Base-by-base conservation (phyloP, 164 flowering plant genomes). In the Platanus orientalis region DNA sequence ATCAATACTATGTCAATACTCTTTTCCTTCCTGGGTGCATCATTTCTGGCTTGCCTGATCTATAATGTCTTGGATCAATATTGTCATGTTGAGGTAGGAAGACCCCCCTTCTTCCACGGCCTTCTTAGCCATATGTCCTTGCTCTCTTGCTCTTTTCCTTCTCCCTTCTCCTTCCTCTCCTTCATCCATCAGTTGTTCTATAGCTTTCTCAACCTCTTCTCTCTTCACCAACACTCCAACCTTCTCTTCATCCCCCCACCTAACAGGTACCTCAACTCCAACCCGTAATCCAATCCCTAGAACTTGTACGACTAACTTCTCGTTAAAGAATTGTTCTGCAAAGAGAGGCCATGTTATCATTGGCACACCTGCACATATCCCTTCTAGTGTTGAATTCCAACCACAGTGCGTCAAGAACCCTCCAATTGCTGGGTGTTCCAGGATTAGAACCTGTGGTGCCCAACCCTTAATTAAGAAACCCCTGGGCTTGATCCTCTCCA, bases 401-500 rank as follows among this genome's bases (percentile, higher is more conserved):
- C 85, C 83, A 26, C 83, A 79, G 27, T 81, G 85, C 0, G 83
- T 83, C 25, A 83, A 26, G 59, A 82, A 84, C 30, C 78, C 86
- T 56, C 82, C 81, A 0, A 76, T 34, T 0, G 86, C 61, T 0
- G 70, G 51, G 30, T 84, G 88, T 0, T 77, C 71, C 42, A 84
- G 45, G 12, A 84, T 76, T 3, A 71, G 58, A 7, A 74, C 65
- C 47, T 82, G 82, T 17, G 84, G 86, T 2, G 82, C 83, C 88
- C 88, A 81, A 2, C 85, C 88, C 19, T 67, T 27, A 4, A 83
- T 65, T 12, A 81, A 1, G 3, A 79, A 47, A 1, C 83, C 79
- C 58, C 79, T 71, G 3, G 63, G 77, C 28, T 69, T 57, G 1
- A 29, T 51, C 49, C 81, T 76, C 30, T 75, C 80, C 34, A 81